These are phyloP conservation scores for Pythium phragmitis DNA, from an alignment of 352 stramenopile genomes.

Conservation along the genomic window DNA sequence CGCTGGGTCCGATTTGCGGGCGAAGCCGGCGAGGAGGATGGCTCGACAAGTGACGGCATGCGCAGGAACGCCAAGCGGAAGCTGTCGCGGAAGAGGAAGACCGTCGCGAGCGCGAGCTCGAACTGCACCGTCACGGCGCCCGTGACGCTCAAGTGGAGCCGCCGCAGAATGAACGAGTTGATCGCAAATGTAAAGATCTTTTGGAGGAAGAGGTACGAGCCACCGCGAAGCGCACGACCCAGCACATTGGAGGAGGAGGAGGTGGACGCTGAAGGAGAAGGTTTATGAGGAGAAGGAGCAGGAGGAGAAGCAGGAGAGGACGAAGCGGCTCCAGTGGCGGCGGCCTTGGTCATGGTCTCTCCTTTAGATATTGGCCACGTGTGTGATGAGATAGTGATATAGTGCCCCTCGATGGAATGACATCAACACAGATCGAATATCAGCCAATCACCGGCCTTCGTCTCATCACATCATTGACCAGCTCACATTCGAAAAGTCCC, in stretches of 20 bases:
- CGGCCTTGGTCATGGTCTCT: neutral
- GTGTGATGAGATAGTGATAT: neutral
- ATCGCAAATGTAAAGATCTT: constrained; percentile 82
- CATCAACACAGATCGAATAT: neutral
- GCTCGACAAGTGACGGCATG: constrained; percentile 60
- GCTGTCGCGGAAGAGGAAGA: constrained; percentile 89
- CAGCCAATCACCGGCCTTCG: too few relatives aligned
- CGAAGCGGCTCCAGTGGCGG: neutral
- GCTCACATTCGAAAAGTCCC: too few relatives aligned
- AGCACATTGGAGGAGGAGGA: constrained; percentile 33
- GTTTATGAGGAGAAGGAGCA: neutral
- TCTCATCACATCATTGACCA: too few relatives aligned
- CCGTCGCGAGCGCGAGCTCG: constrained; percentile 86
- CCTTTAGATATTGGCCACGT: neutral
- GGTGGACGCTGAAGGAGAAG: neutral
- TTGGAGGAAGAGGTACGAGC: constrained; percentile 82
- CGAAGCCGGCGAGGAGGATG: neutral
- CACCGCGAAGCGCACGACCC: constrained; percentile 51
- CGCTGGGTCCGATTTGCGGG: constrained; percentile 36
- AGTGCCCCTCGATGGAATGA: constrained; percentile 4
- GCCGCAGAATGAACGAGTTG: constrained; percentile 80
- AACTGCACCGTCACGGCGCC: constrained; percentile 83
- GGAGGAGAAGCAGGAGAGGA: neutral
- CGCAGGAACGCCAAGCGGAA: constrained; percentile 87
- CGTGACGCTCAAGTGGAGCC: constrained; percentile 71